Conservation (phyloP, 78 protist genomes). For the Acrasis kona region DNA sequence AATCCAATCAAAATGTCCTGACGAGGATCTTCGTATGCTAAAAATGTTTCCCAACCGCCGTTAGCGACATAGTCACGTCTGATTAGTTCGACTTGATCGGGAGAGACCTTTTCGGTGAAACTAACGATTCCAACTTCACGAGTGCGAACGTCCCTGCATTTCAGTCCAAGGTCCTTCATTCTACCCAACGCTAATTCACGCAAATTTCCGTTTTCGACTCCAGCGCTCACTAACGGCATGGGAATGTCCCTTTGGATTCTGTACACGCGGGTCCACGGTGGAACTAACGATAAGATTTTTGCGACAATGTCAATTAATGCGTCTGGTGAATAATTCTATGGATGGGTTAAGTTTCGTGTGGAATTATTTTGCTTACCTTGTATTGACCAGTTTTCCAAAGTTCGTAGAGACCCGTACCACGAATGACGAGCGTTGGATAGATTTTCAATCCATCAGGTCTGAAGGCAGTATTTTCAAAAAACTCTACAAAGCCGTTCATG, state of each 20-base stretch:
- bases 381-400: conserved; percentile 76
- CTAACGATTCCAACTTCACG: conserved; percentile 72
- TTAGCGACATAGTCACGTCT: conserved; percentile 87
- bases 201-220: conserved; percentile 88
- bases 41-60: conserved; percentile 94
- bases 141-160: conserved; percentile 75
- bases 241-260: conserved; percentile 93
- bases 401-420: conserved; percentile 84
- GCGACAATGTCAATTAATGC: conserved; percentile 62
- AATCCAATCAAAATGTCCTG: conserved; percentile 86
- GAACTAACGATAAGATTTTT: conserved; percentile 58
- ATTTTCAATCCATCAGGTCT: conserved; percentile 90
- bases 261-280: conserved; percentile 94
- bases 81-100: conserved; percentile 78
- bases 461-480: conserved; percentile 77
- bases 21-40: conserved; percentile 88
- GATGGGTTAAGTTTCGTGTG: too few species aligned
- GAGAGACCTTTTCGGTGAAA: conserved; percentile 45
- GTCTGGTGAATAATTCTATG: conserved; percentile 50
- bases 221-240: conserved; percentile 82
- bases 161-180: conserved; percentile 59
- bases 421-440: conserved; percentile 91
- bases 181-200: conserved; percentile 69
- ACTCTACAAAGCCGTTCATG: conserved; percentile 42
- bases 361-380: too few species aligned